phyloP scores from a whole-genome alignment of 345 rosid genomes.

The Mangifera indica region DNA sequence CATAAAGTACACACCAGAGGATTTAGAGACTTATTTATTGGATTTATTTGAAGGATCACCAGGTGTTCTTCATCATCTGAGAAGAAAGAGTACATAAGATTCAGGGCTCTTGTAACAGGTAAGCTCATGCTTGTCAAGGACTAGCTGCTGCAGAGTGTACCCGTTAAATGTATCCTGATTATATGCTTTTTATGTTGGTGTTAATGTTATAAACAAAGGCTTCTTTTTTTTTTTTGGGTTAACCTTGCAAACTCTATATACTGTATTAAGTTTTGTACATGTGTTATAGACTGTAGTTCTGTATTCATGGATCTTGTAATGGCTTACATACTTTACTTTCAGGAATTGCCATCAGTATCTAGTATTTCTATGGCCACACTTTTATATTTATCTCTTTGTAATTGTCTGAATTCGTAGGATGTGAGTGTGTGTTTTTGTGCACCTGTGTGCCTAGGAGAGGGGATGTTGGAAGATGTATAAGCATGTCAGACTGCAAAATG shows the following conservation, averaged over 20 bases:
- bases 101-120: constrained; percentile 33
- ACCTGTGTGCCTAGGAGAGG: not conserved
- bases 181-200: constrained; percentile 32
- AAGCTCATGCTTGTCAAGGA: constrained; percentile 23
- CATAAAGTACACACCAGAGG: constrained; percentile 90
- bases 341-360: constrained; percentile 13
- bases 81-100: constrained; percentile 64
- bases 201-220: constrained; percentile 48
- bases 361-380: constrained; percentile 4
- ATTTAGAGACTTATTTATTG: constrained; percentile 70
- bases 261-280: constrained; percentile 59
- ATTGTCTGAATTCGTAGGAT: not conserved
- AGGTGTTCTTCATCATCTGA: constrained; percentile 71
- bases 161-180: constrained; percentile 35
- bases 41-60: constrained; percentile 90
- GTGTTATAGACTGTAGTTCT: constrained; percentile 35
- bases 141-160: constrained; percentile 27
- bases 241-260: constrained; percentile 35
- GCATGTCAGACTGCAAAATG: constrained; percentile 2
- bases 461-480: not conserved
- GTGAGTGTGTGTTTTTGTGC: not conserved
- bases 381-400: not conserved
- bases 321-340: constrained; percentile 19
- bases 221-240: constrained; percentile 21
- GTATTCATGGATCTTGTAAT: not conserved